phyloP scores from a whole-genome alignment of 257 asterid species.

The Eustoma russellianum region DNA sequence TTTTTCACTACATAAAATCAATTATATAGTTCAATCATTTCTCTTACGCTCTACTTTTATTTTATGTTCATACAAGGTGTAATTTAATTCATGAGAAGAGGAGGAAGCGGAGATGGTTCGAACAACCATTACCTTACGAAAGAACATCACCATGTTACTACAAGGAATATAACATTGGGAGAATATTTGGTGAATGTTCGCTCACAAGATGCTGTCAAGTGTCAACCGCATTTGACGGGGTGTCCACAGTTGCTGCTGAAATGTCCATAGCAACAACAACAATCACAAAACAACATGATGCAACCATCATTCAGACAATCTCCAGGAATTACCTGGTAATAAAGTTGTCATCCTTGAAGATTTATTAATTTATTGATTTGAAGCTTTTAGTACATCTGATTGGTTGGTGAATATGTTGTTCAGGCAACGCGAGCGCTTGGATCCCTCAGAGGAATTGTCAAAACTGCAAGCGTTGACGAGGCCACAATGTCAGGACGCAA shows the following conservation, averaged over 20 bases:
- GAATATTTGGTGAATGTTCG: constrained; percentile 14
- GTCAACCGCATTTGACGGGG: constrained; percentile 35
- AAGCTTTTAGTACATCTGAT: not conserved
- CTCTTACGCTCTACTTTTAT: too few relatives aligned
- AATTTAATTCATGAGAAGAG: constrained; percentile 33
- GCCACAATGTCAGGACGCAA: constrained; percentile 61
- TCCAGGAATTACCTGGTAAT: constrained; percentile 85
- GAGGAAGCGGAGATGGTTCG: constrained; percentile 67
- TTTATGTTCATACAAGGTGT: too few relatives aligned
- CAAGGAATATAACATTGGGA: constrained; percentile 6
- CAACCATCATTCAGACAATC: constrained; percentile 51
- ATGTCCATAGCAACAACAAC: constrained; percentile 43
- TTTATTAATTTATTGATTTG: not conserved
- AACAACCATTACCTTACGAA: constrained; percentile 33
- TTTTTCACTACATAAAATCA: too few relatives aligned
- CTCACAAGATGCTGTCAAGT: constrained; percentile 9
- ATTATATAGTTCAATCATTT: too few relatives aligned
- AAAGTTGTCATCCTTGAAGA: not conserved
- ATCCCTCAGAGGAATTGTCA: constrained; percentile 74
- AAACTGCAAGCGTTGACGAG: constrained; percentile 82
- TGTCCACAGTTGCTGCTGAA: constrained; percentile 39
- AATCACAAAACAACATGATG: constrained; percentile 31
- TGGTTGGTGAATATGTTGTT: not conserved
- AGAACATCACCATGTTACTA: constrained; percentile 45
- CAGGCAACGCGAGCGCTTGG: constrained; percentile 80